Percentiles rank a stretch among this genome's conserved stretches.
Evolutionary conservation across 108 stramenopile species (phyloP).

Genomic region (Cyclotella distinguenda): DNA sequence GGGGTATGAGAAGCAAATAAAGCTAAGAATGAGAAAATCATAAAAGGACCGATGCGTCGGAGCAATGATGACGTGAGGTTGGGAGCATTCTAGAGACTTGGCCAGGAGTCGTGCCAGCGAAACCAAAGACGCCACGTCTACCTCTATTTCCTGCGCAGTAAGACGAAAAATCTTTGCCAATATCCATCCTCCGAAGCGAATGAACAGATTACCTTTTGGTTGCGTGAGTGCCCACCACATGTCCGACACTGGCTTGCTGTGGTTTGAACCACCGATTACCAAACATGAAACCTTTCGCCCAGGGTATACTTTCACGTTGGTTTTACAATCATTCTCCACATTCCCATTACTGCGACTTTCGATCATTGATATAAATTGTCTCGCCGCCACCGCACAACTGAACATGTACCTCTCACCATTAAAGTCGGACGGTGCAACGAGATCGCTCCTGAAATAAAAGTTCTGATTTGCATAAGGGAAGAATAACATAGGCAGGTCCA

Average conservation of each 20-base stretch:
- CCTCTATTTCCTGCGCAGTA: constrained; percentile 55
- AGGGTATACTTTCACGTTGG: neutral
- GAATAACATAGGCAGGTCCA: constrained; percentile 85
- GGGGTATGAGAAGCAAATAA: constrained; percentile 73
- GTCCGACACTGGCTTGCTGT: constrained; percentile 39
- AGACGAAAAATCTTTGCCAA: constrained; percentile 60
- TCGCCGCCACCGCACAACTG: constrained; percentile 69
- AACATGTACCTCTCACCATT: constrained; percentile 82
- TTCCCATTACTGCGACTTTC: no score
- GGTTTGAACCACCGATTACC: constrained; percentile 57
- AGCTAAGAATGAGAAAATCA: constrained; percentile 85
- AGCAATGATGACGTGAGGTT: constrained; percentile 59
- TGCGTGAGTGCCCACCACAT: constrained; percentile 80
- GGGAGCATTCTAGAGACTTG: constrained; percentile 4
- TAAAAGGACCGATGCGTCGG: constrained; percentile 88
- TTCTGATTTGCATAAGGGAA: constrained; percentile 75
- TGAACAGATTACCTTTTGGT: constrained; percentile 59
- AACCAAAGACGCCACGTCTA: constrained; percentile 68
- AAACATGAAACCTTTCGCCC: constrained; percentile 20
- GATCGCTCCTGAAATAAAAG: constrained; percentile 71
- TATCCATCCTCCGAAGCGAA: constrained; percentile 63
- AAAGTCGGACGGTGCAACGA: constrained; percentile 62
- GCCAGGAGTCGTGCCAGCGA: constrained; percentile 21
- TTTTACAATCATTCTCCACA: constrained; percentile 2
- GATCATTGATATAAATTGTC: constrained; percentile 54